Evolutionary conservation across 2,329 filamentous ascomycete species (phyloP).

Genomic region (Diaporthe nobilis): DNA sequence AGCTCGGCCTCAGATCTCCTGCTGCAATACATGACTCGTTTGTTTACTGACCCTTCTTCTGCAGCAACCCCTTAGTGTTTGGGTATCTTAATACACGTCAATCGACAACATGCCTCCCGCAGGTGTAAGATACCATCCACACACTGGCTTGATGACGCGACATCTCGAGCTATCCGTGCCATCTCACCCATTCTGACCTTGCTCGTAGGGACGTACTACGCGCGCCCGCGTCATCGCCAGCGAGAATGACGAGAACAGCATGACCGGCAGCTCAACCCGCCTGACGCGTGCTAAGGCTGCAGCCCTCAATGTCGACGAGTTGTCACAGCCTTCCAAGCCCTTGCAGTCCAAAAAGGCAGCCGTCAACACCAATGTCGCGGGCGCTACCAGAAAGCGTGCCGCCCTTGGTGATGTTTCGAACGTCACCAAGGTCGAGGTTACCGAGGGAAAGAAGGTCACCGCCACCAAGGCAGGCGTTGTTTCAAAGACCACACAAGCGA

Average conservation of each 20-base stretch:
- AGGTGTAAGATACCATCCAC: constrained; percentile 50
- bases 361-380: constrained; percentile 62
- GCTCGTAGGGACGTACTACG: constrained; percentile 75
- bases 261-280: constrained; percentile 73
- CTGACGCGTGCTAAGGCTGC: constrained; percentile 94
- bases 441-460: constrained; percentile 80
- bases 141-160: constrained; percentile 32
- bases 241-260: constrained; percentile 93
- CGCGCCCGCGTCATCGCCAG: constrained; percentile 81
- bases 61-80: constrained; percentile 38
- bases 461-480: constrained; percentile 76
- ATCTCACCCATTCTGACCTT: constrained; percentile 45
- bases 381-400: constrained; percentile 76
- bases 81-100: constrained; percentile 38
- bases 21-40: constrained; percentile 29
- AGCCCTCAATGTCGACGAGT: constrained; percentile 75
- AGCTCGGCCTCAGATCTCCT: constrained; percentile 14
- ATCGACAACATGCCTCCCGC: constrained; percentile 48
- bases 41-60: constrained; percentile 20
- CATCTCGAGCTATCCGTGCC: constrained; percentile 15
- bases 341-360: constrained; percentile 80
- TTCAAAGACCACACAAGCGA: constrained; percentile 85
- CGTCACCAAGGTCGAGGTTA: constrained; percentile 81
- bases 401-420: constrained; percentile 97
- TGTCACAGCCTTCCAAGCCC: constrained; percentile 69